Base-by-base conservation (phyloP, 805 yeast genomes). In the Candida germanica region DNA sequence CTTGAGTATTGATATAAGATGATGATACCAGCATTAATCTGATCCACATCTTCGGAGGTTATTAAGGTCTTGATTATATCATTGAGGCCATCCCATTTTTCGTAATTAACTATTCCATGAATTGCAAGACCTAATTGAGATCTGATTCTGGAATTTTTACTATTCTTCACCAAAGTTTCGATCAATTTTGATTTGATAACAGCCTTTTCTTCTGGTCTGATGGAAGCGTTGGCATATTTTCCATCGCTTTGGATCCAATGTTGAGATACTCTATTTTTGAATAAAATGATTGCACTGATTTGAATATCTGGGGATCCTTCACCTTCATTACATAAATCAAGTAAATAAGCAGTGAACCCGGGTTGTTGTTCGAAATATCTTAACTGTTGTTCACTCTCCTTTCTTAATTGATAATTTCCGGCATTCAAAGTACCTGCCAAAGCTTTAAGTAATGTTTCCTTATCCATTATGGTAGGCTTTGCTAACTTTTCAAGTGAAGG, bases 71-170 rank as follows among this genome's bases (percentile, higher is more conserved):
- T 49, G 39, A 61, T 60, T 19, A 61, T 57, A 5, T 49, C 50
- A 6, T 54, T 42, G 35, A 68, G 48, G 36, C 61, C 66, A 13
- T 60, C 64, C 73, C 73, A 68, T 38, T 66, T 67, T 15, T 75
- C 79, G 23, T 64, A 57, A 36, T 62, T 58, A 40, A 82, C 54
- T 7, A 82, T 77, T 28, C 64, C 67, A 51, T 78, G 71, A 30
- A 83, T 58, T 0, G 84, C 73, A 19, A 76, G 74, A 12, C 80
- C 59, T 33, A 82, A 58, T 53, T 79, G 86, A 20, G 79, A 73
- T 46, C 74, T 64, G 26, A 82, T 40, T 43, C 54, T 60, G 22
- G 46, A 47, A 39, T 53, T 58, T 38, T 56, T 58, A 42, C 60
- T 58, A 20, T 59, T 58, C 29, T 61, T 58, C 28, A 62, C 49